These are phyloP conservation scores for Xylaria multiplex DNA, from an alignment of 2,329 filamentous ascomycete species.

Conservation along the genomic window DNA sequence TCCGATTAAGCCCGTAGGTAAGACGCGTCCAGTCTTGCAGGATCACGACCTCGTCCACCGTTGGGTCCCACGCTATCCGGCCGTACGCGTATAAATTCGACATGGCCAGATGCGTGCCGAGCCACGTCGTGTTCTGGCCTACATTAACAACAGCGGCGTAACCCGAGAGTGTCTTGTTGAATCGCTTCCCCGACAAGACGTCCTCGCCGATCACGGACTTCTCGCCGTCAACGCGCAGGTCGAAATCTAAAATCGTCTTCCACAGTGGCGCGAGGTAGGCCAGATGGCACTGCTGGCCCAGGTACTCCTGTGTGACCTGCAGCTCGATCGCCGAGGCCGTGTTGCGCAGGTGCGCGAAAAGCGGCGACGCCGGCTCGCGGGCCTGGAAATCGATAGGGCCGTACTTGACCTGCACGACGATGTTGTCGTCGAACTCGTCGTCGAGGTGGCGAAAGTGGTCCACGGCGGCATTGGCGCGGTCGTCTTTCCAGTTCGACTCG, in stretches of 20 bases:
- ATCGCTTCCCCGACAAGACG: slow-evolving; percentile 69
- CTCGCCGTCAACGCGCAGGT: slow-evolving; percentile 68
- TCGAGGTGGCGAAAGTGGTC: slow-evolving; percentile 74
- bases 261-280: slow-evolving; percentile 75
- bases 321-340: slow-evolving; percentile 69
- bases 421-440: slow-evolving; percentile 73
- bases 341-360: slow-evolving; percentile 64
- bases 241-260: slow-evolving; percentile 74
- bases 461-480: slow-evolving; percentile 76
- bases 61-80: slow-evolving; percentile 72
- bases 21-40: slow-evolving; percentile 74
- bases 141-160: slow-evolving; percentile 75
- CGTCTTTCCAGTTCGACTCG: slow-evolving; percentile 69
- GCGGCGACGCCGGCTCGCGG: slow-evolving; percentile 71
- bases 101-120: slow-evolving; percentile 76
- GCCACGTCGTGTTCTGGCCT: slow-evolving; percentile 72
- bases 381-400: slow-evolving; percentile 80
- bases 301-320: slow-evolving; percentile 74
- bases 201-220: slow-evolving; percentile 64
- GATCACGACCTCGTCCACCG: slow-evolving; percentile 57
- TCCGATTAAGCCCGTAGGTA: slow-evolving; percentile 67
- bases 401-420: slow-evolving; percentile 78
- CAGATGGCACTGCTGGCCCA: slow-evolving; percentile 75
- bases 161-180: slow-evolving; percentile 66
- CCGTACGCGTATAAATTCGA: slow-evolving; percentile 78